Percentiles rank a stretch among this genome's conserved stretches.
These are phyloP conservation scores for Colletotrichum godetiae DNA, from an alignment of 2,329 filamentous ascomycete genomes.

Conservation along the genomic window DNA sequence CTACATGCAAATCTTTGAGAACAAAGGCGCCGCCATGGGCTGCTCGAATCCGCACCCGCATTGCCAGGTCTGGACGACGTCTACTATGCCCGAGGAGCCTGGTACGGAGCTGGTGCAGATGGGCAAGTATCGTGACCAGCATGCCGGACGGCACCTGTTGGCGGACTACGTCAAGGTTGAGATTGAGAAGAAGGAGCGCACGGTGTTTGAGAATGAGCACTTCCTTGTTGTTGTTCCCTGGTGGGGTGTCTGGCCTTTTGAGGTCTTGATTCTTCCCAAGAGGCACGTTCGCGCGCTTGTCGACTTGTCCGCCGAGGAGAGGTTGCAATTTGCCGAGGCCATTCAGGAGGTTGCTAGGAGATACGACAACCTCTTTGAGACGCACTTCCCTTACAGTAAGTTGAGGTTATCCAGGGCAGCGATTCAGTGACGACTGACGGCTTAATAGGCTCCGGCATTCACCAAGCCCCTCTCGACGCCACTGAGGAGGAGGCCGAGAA, in stretches of 20 bases:
- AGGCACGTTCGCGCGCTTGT: conserved; percentile 86
- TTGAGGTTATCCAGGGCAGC: conserved; percentile 23
- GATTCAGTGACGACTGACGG: conserved; percentile 36
- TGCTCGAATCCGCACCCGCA: conserved; percentile 99
- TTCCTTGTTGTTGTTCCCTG: conserved; percentile 94
- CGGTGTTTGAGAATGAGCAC: conserved; percentile 86
- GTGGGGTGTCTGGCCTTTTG: conserved; percentile 99
- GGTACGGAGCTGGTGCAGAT: conserved; percentile 82
- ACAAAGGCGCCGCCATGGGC: conserved; percentile 97
- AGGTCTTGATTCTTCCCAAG: conserved; percentile 90
- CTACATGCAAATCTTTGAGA: conserved; percentile 99
- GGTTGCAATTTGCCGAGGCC: conserved; percentile 79
- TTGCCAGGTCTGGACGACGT: conserved; percentile 96
- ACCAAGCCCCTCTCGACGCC: conserved; percentile 91
- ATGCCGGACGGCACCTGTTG: conserved; percentile 80
- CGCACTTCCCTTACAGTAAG: conserved; percentile 92
- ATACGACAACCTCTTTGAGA: conserved; percentile 98
- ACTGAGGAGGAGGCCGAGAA: conserved; percentile 85
- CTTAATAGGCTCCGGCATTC: conserved; percentile 82
- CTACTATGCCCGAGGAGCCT: conserved; percentile 89
- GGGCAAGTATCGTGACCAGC: conserved; percentile 79
- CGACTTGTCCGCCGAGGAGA: conserved; percentile 80
- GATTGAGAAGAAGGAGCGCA: conserved; percentile 81
- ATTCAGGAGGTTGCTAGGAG: conserved; percentile 89
- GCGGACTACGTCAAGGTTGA: conserved; percentile 90